These are phyloP conservation scores for Otatea glauca DNA, from an alignment of 176 grass and related monocot genomes.

Conservation along the genomic window DNA sequence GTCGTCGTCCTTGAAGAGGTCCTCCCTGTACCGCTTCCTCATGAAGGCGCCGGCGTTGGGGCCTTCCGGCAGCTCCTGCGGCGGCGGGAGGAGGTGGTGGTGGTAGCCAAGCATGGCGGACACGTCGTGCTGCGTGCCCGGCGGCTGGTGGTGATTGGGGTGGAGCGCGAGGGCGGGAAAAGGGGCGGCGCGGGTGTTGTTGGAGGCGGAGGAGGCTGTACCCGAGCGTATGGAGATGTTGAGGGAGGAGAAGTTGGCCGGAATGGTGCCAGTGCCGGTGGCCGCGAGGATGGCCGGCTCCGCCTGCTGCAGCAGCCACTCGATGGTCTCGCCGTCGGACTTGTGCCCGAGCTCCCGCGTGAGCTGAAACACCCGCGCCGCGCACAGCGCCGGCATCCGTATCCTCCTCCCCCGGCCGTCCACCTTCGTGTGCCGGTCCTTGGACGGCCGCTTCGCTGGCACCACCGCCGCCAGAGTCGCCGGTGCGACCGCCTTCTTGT, in stretches of 20 bases:
- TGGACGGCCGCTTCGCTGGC: constrained; percentile 72
- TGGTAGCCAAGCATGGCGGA: constrained; percentile 91
- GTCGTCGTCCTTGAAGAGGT: constrained; percentile 98
- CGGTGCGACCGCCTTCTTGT: constrained; percentile 62
- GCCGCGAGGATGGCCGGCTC: constrained; percentile 94
- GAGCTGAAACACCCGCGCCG: constrained; percentile 94
- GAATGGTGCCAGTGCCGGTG: constrained; percentile 92
- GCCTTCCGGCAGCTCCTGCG: constrained; percentile 45
- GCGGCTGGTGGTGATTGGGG: constrained; percentile 49
- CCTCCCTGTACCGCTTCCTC: constrained; percentile 83
- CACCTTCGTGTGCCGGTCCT: constrained; percentile 98
- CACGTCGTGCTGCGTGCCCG: constrained; percentile 51
- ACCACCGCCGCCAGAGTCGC: neutral
- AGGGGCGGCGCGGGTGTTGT: constrained; percentile 41
- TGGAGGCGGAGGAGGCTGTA: constrained; percentile 23
- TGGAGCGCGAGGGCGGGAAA: constrained; percentile 55
- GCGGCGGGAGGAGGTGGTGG: constrained; percentile 65
- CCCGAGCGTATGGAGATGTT: constrained; percentile 77
- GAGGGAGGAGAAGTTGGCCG: constrained; percentile 84
- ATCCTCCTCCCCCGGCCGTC: constrained; percentile 88
- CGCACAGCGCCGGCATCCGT: constrained; percentile 96
- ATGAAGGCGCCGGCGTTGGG: constrained; percentile 56
- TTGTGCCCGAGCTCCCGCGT: constrained; percentile 97
- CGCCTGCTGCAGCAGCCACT: constrained; percentile 97
- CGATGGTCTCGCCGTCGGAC: constrained; percentile 98